phyloP scores from a whole-genome alignment of 2,329 filamentous ascomycete species.

The Pseudogymnoascus sp. region DNA sequence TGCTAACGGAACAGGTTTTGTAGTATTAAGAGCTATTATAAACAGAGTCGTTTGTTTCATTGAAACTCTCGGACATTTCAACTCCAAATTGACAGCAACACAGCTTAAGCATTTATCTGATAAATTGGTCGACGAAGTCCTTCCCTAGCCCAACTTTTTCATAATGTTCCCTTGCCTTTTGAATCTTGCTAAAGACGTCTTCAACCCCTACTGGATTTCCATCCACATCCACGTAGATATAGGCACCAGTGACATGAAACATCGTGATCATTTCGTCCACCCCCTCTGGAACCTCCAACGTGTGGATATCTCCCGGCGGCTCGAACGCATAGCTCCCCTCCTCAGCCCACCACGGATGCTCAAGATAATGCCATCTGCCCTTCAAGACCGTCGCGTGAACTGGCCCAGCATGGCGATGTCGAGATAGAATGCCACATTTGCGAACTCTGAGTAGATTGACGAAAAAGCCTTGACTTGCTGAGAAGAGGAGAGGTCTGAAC shows the following conservation, averaged over 20 bases:
- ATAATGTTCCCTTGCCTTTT: slow-evolving; percentile 28
- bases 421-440: slow-evolving; percentile 28
- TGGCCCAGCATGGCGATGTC: slow-evolving; percentile 29
- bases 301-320: slow-evolving; percentile 32
- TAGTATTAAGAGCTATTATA: not conserved
- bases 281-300: slow-evolving; percentile 29
- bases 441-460: slow-evolving; percentile 30
- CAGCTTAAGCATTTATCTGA: slow-evolving; percentile 15
- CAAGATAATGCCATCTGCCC: slow-evolving; percentile 32
- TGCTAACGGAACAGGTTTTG: not conserved
- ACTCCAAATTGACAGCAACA: not conserved
- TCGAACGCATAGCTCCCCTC: slow-evolving; percentile 31
- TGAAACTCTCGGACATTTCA: not conserved
- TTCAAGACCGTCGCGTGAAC: slow-evolving; percentile 29
- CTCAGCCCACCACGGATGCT: slow-evolving; percentile 32
- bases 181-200: slow-evolving; percentile 31
- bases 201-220: slow-evolving; percentile 28
- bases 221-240: slow-evolving; percentile 31
- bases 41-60: not conserved
- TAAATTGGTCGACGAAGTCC: slow-evolving; percentile 26
- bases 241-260: slow-evolving; percentile 32
- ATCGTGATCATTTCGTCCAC: slow-evolving; percentile 31
- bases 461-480: slow-evolving; percentile 28
- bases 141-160: slow-evolving; percentile 28
- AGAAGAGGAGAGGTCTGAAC: slow-evolving; percentile 29